Base-by-base conservation (phyloP, 2,329 filamentous ascomycete genomes). In the Nemania sp. region DNA sequence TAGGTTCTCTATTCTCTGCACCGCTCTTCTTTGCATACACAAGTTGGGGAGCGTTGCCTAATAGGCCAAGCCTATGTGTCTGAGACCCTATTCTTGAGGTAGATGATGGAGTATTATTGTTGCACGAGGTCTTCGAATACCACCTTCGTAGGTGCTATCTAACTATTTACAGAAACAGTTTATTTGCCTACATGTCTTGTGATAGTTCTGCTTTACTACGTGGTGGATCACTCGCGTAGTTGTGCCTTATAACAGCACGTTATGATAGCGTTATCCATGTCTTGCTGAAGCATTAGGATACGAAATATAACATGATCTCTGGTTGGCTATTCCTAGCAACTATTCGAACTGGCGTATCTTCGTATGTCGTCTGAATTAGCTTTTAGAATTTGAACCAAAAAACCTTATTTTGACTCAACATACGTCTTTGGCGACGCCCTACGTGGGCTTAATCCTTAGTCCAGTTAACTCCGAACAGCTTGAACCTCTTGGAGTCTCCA, bases 391-490 rank as follows among this genome's bases (percentile, higher is more conserved):
- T 53, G 1, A 22, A 43, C 41, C 18, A 1, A 41, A 35, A 52
- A 32, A 20, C 32, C 5, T 20, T 32, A 43, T 41, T 10, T 51
- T 47, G 51, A 26, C 27, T 45, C 7, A 11, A 11, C 11, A 20
- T 38, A 45, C 13, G 18, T 13, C 11, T 47, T 32, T 6, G 13
- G 26, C n/a, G 26, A 27, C 32, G 18, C 11, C 47, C 13, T 53
- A 47, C 6, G 38, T 11, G 22, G 32, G 29, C 38, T 13, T 29
- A 49, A 49, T 1, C 15, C 15, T 78, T 68, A 84, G 51, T 74
- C 88, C 88, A 91, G 67, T 85, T 88, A 32, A 91, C 85, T 5
- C 89, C 89, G 73, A 91, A 89, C 53, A 91, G 79, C 71, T 83
- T 90, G 47, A 86, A 80, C 62, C 81, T 82, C 67, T 84, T 84